phyloP scores from a whole-genome alignment of 352 stramenopile species.

The Pythium vanterpoolii region DNA sequence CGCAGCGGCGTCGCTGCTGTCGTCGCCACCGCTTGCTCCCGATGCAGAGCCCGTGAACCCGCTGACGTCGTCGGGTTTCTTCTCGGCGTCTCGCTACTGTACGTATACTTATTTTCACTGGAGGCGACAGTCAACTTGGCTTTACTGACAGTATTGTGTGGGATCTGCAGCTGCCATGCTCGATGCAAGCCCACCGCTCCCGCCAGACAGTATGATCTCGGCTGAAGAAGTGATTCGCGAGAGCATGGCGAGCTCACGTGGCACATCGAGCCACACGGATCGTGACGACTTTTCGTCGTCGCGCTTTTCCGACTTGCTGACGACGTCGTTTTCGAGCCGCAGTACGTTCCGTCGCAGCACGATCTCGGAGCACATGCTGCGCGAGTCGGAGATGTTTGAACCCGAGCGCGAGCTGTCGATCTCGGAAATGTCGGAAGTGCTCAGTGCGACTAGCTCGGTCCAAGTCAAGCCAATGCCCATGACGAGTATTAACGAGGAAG shows the following conservation, averaged over 20 bases:
- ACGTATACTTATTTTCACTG: constrained; percentile 4
- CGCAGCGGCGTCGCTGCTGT: background rate
- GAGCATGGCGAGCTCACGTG: constrained; percentile 73
- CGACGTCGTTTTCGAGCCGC: constrained; percentile 74
- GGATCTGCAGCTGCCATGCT: constrained; percentile 53
- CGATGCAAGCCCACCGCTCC: constrained; percentile 62
- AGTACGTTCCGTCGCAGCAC: constrained; percentile 77
- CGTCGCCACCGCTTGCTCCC: background rate
- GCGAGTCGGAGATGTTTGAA: constrained; percentile 82
- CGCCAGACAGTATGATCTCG: constrained; percentile 78
- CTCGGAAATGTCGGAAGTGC: constrained; percentile 68
- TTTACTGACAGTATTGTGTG: constrained; percentile 1
- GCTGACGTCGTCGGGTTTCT: constrained; percentile 22
- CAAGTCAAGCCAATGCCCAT: constrained; percentile 70
- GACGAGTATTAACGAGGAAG: constrained; percentile 84
- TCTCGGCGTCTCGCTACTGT: constrained; percentile 25
- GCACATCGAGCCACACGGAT: constrained; percentile 70
- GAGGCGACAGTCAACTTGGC: too few species aligned
- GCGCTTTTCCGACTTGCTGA: constrained; percentile 38
- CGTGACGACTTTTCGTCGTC: constrained; percentile 52
- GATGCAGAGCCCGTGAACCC: constrained; percentile 12
- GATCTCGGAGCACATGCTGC: constrained; percentile 82
- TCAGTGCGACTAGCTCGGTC: constrained; percentile 49
- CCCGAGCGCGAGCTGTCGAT: constrained; percentile 74
- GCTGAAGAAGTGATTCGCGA: constrained; percentile 86